phyloP scores from a whole-genome alignment of 148 eudicot species.

The Vaccinium darrowii region DNA sequence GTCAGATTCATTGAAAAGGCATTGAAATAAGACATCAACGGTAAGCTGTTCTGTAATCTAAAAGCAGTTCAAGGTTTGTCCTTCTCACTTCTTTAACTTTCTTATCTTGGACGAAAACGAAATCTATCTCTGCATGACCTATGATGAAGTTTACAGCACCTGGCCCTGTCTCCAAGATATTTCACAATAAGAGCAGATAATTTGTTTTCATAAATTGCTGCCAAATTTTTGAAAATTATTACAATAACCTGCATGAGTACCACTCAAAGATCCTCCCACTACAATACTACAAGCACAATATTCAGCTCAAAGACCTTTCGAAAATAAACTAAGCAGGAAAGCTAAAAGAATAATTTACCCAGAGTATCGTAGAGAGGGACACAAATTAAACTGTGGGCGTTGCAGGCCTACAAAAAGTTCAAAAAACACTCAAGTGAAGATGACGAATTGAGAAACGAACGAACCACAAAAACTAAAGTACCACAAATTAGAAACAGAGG shows the following conservation, averaged over 20 bases:
- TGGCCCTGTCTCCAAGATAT: slow-evolving; percentile 45
- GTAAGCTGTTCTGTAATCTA: neutral
- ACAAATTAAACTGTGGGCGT: slow-evolving; percentile 80
- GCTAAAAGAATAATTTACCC: slow-evolving; percentile 44
- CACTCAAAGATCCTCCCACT: neutral
- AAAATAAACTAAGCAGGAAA: slow-evolving; percentile 8
- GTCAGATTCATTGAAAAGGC: slow-evolving; percentile 6
- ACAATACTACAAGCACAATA: neutral
- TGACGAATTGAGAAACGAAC: neutral
- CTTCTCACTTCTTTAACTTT: slow-evolving; percentile 70
- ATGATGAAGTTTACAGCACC: slow-evolving; percentile 78
- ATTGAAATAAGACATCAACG: neutral
- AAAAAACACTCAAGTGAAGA: neutral
- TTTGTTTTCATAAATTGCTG: neutral
- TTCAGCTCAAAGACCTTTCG: neutral
- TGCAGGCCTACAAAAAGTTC: slow-evolving; percentile 65
- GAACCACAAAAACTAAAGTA: neutral
- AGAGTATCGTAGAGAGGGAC: slow-evolving; percentile 98
- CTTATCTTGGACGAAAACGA: slow-evolving; percentile 74
- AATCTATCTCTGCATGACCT: slow-evolving; percentile 90
- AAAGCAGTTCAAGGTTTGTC: slow-evolving; percentile 11
- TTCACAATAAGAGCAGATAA: neutral
- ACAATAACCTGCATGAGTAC: neutral
- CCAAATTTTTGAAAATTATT: neutral
- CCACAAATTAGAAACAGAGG: neutral